Base-by-base conservation (phyloP, 2,329 filamentous ascomycete species). In the Fusarium abutilonis region DNA sequence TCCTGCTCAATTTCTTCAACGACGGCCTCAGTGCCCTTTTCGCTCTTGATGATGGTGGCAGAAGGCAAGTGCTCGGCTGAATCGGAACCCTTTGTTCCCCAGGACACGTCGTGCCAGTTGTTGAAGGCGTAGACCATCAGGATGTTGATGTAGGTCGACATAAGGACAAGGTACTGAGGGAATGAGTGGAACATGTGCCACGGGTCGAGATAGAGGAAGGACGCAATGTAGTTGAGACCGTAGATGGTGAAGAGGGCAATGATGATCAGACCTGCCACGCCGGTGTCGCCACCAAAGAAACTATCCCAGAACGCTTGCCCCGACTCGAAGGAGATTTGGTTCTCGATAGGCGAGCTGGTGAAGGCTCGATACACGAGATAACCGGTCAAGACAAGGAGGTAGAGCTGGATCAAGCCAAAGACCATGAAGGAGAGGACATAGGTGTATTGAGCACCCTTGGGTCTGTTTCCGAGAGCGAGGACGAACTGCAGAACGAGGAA, bases 111-210 rank as follows among this genome's bases (percentile, higher is more conserved):
- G 41, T 69, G 66, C 66, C 66, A 69, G 44, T 69, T 69, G 53
- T 69, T 69, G 19, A 69, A 69, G 49, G 66, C 66, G 34, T 69
- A 69, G 6, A 69, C 66, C 66, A 69, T 69, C 9, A 69, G 58
- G 4, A 69, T 69, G 49, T 69, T 69, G 56, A 69, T 69, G n/a
- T 69, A 69, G 11, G 66, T 69, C 2, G 66, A 69, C 66, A 69
- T 69, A 21, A 69, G 64, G 2, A 69, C 48, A 10, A 69, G 53
- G 42, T 69, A 69, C 31, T 69, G 67, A 9, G 66, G 66, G 58
- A 69, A 69, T 0, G 66, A 69, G 61, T 69, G 66, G 51, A 69
- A 69, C 66, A 69, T 69, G 57, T 69, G 66, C 66, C 66, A 69
- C 1, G 66, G 66, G 39, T 69, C 66, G n/a, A 69, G 66, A 23